Base-by-base conservation (phyloP, 1,284 basidiomycete species). In the Tylopilus sp. region DNA sequence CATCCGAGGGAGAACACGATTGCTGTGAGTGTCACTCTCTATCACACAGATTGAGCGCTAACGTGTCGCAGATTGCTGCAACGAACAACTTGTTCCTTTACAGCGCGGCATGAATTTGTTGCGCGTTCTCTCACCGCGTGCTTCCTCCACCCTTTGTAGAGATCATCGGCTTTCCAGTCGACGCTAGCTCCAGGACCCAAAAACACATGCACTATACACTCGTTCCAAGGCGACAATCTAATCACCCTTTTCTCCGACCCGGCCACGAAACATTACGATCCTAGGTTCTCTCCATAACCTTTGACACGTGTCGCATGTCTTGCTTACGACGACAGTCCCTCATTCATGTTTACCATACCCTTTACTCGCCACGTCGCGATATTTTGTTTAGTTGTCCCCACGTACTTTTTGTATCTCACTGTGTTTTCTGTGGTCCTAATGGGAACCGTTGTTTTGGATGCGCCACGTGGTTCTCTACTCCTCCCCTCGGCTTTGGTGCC, bases 1-100 rank as follows among this genome's bases (percentile, higher is more conserved):
- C 95, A 98, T 76, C 95, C 96, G 40, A 78, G 84, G 68, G 96
- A 98, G 77, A 92, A 95, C 70, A 98, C 96, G 40, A 98, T 99
- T 66, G 93, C 94, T 59, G 91, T 92, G 61, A 68, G 89, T 77
- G 43, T 35, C 29, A 18, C 44, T 39, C 38, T 36, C 21, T 11
- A n/a, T 29, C 23, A 28, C n/a, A n/a, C 16, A 10, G 33, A 33
- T 16, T 3, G n/a, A 18, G 34, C 15, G 29, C 47, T 59, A 41
- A 66, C 30, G 12, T 37, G 16, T 10, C 35, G 19, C 58, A 93
- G 89, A 95, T 96, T 66, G 92, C 92, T 44, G 92, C 92, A 38
- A 95, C 92, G 59, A 95, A 96, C 79, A 95, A 96, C 70, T 70
- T 95, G 74, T 94, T 86, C 77, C 72, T 90, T 67, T 90, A 90